These are phyloP conservation scores for Seminavis robusta DNA, from an alignment of 108 stramenopile species.

Conservation along the genomic window DNA sequence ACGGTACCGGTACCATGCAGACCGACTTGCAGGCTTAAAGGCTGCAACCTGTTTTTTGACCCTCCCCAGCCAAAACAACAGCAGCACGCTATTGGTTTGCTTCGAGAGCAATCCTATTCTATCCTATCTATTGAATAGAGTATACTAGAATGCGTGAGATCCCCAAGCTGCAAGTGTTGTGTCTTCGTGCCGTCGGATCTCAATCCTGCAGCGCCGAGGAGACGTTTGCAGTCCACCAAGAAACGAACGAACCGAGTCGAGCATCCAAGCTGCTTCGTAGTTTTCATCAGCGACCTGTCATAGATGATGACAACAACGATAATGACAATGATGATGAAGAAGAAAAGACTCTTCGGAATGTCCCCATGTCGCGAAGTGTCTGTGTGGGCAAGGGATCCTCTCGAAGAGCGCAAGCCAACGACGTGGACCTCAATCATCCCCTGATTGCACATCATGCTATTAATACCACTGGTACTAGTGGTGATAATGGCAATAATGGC, in stretches of 20 bases:
- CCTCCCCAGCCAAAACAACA: no score
- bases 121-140: no score
- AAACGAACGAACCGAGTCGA: slow-evolving; percentile 7
- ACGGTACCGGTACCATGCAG: no score
- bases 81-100: no score
- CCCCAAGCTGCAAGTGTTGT: slow-evolving; percentile 50
- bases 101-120: no score
- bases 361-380: slow-evolving; percentile 30
- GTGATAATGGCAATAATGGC: not conserved
- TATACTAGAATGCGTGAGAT: slow-evolving; percentile 86
- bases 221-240: slow-evolving; percentile 35
- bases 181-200: slow-evolving; percentile 60
- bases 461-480: not conserved
- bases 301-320: not conserved
- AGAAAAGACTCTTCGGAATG: not conserved
- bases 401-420: slow-evolving; percentile 66
- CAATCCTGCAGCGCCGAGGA: slow-evolving; percentile 57
- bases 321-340: not conserved
- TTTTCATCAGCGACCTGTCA: slow-evolving; percentile 7
- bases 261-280: slow-evolving; percentile 8
- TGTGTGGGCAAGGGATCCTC: slow-evolving; percentile 41
- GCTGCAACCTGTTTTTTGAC: no score
- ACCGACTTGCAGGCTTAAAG: no score
- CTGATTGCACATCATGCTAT: slow-evolving; percentile 33
- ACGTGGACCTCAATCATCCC: slow-evolving; percentile 77